Evolutionary conservation across 1,284 basidiomycete species (phyloP).

Genomic region (Rhodotorula sp.): DNA sequence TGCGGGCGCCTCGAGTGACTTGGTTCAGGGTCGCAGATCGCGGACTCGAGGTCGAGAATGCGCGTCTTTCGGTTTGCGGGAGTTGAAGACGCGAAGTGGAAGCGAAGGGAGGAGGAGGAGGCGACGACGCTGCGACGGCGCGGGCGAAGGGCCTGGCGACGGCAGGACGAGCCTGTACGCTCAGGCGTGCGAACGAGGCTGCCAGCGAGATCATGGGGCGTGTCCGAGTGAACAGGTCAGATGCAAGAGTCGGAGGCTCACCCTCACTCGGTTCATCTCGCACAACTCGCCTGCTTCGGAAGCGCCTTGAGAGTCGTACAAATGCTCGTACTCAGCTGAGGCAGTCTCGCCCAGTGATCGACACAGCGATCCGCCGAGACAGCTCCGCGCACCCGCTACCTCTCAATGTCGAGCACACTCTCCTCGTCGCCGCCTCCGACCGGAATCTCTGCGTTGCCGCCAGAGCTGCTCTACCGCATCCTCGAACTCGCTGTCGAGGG

Average conservation of each 20-base stretch:
- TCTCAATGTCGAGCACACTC: not conserved
- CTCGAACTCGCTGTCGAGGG: slow-evolving; percentile 22
- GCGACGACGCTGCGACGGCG: not conserved
- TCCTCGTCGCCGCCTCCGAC: not conserved
- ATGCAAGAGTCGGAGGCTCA: no score
- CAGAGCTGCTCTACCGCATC: slow-evolving; percentile 17
- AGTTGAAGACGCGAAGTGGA: slow-evolving; percentile 19
- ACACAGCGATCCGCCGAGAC: no score
- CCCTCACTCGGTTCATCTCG: no score
- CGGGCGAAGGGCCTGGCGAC: not conserved
- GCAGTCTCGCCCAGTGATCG: no score
- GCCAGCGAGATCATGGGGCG: slow-evolving; percentile 3
- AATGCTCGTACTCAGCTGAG: no score
- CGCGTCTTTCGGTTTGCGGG: not conserved
- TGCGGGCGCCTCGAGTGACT: slow-evolving; percentile 49
- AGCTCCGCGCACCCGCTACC: no score
- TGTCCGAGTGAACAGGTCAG: no score
- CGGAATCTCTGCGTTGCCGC: slow-evolving; percentile 3
- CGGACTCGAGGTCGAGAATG: slow-evolving; percentile 38
- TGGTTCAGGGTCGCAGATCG: slow-evolving; percentile 42
- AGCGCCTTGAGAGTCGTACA: no score
- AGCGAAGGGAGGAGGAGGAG: slow-evolving; percentile 9
- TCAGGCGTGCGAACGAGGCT: not conserved
- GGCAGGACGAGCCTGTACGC: not conserved
- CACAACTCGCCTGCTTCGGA: no score